These are phyloP conservation scores for Auricularia sp. DNA, from an alignment of 768 basidiomycete genomes.

Conservation along the genomic window DNA sequence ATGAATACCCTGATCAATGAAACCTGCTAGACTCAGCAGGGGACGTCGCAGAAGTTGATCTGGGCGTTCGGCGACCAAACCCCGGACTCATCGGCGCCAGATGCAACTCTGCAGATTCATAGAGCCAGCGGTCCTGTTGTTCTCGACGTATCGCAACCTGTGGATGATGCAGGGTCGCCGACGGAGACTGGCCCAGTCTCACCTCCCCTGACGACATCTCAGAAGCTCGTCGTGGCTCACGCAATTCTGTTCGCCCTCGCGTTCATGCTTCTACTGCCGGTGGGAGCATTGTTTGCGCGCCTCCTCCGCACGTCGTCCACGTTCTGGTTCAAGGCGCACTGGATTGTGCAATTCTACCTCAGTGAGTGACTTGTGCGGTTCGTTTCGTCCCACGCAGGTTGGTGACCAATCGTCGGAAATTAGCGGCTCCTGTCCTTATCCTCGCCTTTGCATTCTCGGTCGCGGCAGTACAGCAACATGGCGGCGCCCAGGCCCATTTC, in stretches of 20 bases:
- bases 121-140: neutral
- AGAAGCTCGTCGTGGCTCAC: conserved; percentile 46
- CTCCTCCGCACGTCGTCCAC: conserved; percentile 40
- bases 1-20: too few relatives aligned
- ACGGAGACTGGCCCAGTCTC: conserved; percentile 2
- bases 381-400: neutral
- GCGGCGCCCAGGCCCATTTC: conserved; percentile 30
- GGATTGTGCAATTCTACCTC: conserved; percentile 38
- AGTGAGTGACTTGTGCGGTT: conserved; percentile 23
- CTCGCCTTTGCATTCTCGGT: conserved; percentile 34
- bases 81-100: conserved; percentile 36
- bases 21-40: conserved; percentile 13
- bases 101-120: conserved; percentile 40
- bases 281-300: conserved; percentile 45
- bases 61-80: conserved; percentile 46
- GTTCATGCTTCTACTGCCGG: conserved; percentile 44
- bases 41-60: conserved; percentile 37
- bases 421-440: conserved; percentile 37
- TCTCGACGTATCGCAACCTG: neutral
- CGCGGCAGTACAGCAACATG: conserved; percentile 26
- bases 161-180: neutral
- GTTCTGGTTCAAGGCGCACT: conserved; percentile 47
- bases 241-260: conserved; percentile 41
- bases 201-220: conserved; percentile 33
- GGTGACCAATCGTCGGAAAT: too few relatives aligned